These are phyloP conservation scores for Aphanocladium album DNA, from an alignment of 2,329 filamentous ascomycete genomes.

Conservation along the genomic window DNA sequence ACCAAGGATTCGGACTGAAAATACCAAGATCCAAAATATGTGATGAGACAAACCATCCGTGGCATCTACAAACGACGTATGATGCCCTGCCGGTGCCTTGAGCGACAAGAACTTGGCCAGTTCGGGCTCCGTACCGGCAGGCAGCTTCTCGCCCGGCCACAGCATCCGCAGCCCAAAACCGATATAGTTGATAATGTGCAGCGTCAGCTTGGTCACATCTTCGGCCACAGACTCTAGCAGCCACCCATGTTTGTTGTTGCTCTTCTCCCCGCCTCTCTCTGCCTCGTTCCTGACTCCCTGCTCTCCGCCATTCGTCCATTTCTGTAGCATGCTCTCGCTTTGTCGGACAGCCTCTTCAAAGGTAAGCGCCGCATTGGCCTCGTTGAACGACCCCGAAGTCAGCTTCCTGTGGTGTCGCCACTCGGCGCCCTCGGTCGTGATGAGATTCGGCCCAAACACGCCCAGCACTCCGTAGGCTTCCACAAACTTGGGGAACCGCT, in stretches of 20 bases:
- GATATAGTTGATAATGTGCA: conserved; percentile 58
- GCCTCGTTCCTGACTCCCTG: conserved; percentile 21
- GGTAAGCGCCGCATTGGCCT: conserved; percentile 66
- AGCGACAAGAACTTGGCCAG: conserved; percentile 45
- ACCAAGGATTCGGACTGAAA: conserved; percentile 53
- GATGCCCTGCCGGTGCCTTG: conserved; percentile 47
- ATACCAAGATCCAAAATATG: conserved; percentile 56
- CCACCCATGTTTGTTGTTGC: conserved; percentile 25
- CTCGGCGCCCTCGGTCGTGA: conserved; percentile 61
- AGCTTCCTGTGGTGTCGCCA: conserved; percentile 73
- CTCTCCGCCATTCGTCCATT: conserved; percentile 44
- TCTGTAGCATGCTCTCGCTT: conserved; percentile 54
- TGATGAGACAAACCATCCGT: conserved; percentile 57
- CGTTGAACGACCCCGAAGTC: conserved; percentile 67
- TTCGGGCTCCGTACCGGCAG: conserved; percentile 37
- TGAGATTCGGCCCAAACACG: conserved; percentile 63
- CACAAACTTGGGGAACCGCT: conserved; percentile 56
- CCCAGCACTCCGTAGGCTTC: conserved; percentile 32
- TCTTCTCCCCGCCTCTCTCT: background rate
- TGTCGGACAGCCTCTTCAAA: conserved; percentile 60
- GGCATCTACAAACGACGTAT: conserved; percentile 61
- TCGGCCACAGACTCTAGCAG: conserved; percentile 51
- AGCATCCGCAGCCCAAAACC: conserved; percentile 62
- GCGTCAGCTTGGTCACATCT: conserved; percentile 59
- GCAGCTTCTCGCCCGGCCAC: conserved; percentile 57